Evolutionary conservation across 1,284 basidiomycete genomes (phyloP), one percentile per base, ranked within the genome.

Genomic region (Irpex rosettiformis): DNA sequence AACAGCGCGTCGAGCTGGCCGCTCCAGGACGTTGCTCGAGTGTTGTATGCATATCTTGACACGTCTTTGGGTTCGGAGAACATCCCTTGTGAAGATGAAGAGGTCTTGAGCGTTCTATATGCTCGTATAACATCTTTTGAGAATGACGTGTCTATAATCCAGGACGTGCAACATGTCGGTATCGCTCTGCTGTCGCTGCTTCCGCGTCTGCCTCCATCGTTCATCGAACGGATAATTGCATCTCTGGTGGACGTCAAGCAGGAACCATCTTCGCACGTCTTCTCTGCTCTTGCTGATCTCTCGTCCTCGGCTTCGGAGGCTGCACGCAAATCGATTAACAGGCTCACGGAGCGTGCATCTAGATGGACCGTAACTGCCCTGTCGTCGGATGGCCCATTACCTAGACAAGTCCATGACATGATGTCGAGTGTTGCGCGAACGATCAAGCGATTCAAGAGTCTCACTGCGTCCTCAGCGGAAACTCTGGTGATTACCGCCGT

Each of bases 401-500:
- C 60, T 7, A 22, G 6, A 1, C 16, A 33, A 29, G 29, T 8
- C 10, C 22, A 3, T 18, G 54, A 60, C 30, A 45, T 52, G 16
- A n/a, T 56, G 37, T 51, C 13, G 1, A 59, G 55, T 45, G 18
- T 58, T 78, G 78, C 65, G 16, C 54, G 58, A 6, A 60, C 82
- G 27, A 54, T 73, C 18, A 65, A 64, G 53, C 62, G 53, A 2
- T 63, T 72, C 4, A 61, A 71, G 18, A 62, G 63, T 47, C 71
- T 85, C 37, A 88, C 87, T 62, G 64, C 79, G 1, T 82, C 88
- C 63, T 71, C 89, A 5, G 85, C 84, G 0, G 95, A 98, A 61
- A 88, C 92, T 0, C 74, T 94, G 24, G 67, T 96, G 33, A 81
- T 81, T 4, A 83, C 85, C 0, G 78, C 84, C 1, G 75, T 92